Base-by-base conservation (phyloP, 768 basidiomycete genomes). In the Amanita subjunquillea region DNA sequence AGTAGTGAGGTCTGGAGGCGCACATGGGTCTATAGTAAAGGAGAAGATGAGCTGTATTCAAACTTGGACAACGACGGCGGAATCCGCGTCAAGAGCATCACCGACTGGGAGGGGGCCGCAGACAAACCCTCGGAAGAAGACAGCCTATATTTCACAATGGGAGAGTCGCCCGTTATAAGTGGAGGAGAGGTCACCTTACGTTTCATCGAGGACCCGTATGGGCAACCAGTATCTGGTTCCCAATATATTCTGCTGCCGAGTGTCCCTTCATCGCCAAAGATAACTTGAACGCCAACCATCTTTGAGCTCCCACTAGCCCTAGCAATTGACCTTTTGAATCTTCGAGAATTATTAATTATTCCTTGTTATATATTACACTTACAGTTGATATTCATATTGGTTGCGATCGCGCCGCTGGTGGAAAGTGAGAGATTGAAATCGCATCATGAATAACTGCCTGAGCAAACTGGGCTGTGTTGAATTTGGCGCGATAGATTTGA, bases 131-230 rank as follows among this genome's bases (percentile, higher is more conserved):
- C 49, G 4, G 13, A 43, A 10, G 4, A 32, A 10, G 41, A 44
- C 10, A 27, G 30, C 13, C 43, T 53, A 9, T 53, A 38, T 25
- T 46, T 53, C 25, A 53, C 42, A 23, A 46, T 53, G 23, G 42
- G 34, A 4, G 51, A 53, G 15, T 46, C 51, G 9, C 51, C 51
- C 7, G 17, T 38, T 23, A n/a, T 27, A 12, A 25, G 25, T 25
- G 17, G 22, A 23, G 51, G 30, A 8, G 43, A 53, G 43, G 43
- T 53, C 15, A 53, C 51, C 6, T 25, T 53, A 7, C 43, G 37
- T 12, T 53, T 53, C 25, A 43, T 53, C 23, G 43, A 53, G 37
- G 36, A 38, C 17, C 51, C 42, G 5, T 25, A 37, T 39, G 43
- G 37, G 25, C 15, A 13, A 25, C 32, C 22, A 32, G 17, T 30